A percentile compares a stretch with the other conserved stretches of the same genome.
phyloP scores from a whole-genome alignment of 768 basidiomycete genomes.

The Symmetrospora coprosmae region DNA sequence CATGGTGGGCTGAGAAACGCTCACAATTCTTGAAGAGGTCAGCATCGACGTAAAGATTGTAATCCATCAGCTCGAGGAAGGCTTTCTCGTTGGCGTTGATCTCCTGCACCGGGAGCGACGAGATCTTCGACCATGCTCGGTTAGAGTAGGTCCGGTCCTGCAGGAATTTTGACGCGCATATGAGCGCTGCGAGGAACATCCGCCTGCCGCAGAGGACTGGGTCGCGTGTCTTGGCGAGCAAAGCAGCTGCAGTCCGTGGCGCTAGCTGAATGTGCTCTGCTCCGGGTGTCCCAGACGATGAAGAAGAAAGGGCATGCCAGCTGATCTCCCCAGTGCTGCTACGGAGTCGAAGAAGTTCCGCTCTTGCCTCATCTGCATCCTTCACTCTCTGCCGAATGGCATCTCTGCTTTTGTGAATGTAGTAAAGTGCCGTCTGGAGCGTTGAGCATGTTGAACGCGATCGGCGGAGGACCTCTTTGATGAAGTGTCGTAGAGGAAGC shows the following conservation, averaged over 20 bases:
- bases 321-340: not conserved
- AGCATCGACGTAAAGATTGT: conserved; percentile 26
- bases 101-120: conserved; percentile 71
- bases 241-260: not conserved
- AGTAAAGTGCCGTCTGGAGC: conserved; percentile 74
- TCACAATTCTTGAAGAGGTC: conserved; percentile 29
- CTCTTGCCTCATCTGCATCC: conserved; percentile 43
- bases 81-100: conserved; percentile 78
- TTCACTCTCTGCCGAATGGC: conserved; percentile 53
- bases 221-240: conserved; percentile 15
- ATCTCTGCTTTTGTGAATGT: conserved; percentile 59
- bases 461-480: conserved; percentile 74
- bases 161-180: conserved; percentile 79
- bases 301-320: not conserved
- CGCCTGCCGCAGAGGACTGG: conserved; percentile 66
- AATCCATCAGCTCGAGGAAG: conserved; percentile 68
- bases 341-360: conserved; percentile 35
- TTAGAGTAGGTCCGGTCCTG: conserved; percentile 91
- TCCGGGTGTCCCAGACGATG: not conserved
- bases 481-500: conserved; percentile 42
- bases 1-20: not conserved
- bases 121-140: conserved; percentile 73
- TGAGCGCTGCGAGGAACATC: conserved; percentile 72
- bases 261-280: no score
- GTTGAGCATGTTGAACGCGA: conserved; percentile 71